phyloP scores from a whole-genome alignment of 306 rosid genomes.

The Sophora flavescens region DNA sequence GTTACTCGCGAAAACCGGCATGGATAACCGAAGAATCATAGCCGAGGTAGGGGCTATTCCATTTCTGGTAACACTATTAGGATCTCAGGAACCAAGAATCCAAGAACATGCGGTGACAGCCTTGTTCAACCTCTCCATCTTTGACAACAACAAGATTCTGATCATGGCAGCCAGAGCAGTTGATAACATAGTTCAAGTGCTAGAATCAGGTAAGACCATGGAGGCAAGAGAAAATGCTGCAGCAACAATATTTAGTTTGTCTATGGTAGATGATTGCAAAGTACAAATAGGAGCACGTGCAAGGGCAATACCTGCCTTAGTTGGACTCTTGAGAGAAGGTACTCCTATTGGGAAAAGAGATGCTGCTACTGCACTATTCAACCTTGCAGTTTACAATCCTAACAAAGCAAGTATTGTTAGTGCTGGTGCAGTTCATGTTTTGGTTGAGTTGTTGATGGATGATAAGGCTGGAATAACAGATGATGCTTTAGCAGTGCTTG shows the following conservation, averaged over 20 bases:
- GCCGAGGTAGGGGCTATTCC: constrained; percentile 98
- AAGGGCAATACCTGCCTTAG: constrained; percentile 77
- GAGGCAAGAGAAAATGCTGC: constrained; percentile 96
- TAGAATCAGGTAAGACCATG: constrained; percentile 81
- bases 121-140: constrained; percentile 84
- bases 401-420: constrained; percentile 69
- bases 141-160: constrained; percentile 79
- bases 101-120: constrained; percentile 93
- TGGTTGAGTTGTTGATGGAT: constrained; percentile 77
- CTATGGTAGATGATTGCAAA: constrained; percentile 81
- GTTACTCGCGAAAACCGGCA: constrained; percentile 81
- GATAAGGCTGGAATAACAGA: constrained; percentile 89
- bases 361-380: constrained; percentile 80
- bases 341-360: constrained; percentile 80
- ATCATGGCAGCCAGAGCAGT: constrained; percentile 91
- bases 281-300: constrained; percentile 69
- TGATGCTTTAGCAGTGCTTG: constrained; percentile 75
- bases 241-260: constrained; percentile 78
- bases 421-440: constrained; percentile 68
- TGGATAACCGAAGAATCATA: constrained; percentile 77
- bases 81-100: constrained; percentile 77
- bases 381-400: constrained; percentile 75
- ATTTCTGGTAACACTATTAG: constrained; percentile 72
- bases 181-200: constrained; percentile 70
- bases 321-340: constrained; percentile 83